Conservation (phyloP, 75 land plant genomes). For the Pinus taeda region DNA sequence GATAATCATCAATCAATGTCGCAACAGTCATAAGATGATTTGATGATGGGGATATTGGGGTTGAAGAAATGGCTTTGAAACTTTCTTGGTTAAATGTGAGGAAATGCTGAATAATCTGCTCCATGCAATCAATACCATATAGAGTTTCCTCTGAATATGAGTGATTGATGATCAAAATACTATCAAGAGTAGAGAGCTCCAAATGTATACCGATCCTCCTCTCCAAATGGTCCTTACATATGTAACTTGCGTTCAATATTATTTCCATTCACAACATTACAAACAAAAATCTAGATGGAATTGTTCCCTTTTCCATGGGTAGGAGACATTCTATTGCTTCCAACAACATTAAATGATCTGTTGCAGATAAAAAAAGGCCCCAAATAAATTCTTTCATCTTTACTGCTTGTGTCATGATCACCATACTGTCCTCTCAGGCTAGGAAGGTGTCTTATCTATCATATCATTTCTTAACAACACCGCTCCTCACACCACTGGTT, state of each 20-base stretch:
- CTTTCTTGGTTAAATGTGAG: conserved; percentile 16
- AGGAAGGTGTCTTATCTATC: too few relatives aligned
- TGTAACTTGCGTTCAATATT: conserved; percentile 35
- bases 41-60: conserved; percentile 27
- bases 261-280: conserved; percentile 57
- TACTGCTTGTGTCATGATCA: conserved; percentile 8
- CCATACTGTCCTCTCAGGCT: conserved; percentile 51
- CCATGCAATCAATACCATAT: conserved; percentile 59
- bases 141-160: conserved; percentile 49
- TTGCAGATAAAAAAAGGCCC: conserved; percentile 16
- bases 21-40: conserved; percentile 56
- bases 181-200: conserved; percentile 45
- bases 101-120: conserved; percentile 54
- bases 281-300: conserved; percentile 40
- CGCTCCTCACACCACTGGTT: too few relatives aligned
- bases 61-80: neutral
- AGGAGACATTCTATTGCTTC: conserved; percentile 65
- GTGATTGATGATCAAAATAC: conserved; percentile 59
- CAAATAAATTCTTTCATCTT: neutral
- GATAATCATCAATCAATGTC: conserved; percentile 56
- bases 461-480: too few relatives aligned
- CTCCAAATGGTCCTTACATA: conserved; percentile 55
- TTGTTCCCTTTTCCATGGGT: conserved; percentile 43
- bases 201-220: conserved; percentile 65
- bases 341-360: conserved; percentile 32